Conservation (phyloP, 345 rosid species). For the Linum lewisii region DNA sequence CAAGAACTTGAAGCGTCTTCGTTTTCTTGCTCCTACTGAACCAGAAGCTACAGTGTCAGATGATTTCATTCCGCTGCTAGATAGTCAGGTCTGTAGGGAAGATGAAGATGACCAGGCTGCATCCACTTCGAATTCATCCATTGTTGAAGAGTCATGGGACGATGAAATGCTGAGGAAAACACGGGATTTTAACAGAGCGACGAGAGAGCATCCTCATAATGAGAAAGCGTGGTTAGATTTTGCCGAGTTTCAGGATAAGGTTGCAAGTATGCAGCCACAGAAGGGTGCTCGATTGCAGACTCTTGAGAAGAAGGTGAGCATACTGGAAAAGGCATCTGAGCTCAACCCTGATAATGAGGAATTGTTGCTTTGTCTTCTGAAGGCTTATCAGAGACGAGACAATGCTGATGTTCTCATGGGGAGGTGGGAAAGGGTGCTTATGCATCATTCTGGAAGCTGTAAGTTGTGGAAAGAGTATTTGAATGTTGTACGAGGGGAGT, state of each 20-base stretch:
- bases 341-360: conserved; percentile 86
- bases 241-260: conserved; percentile 73
- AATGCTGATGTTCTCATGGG: conserved; percentile 55
- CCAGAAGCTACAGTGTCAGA: conserved; percentile 21
- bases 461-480: conserved; percentile 86
- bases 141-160: conserved; percentile 85
- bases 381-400: conserved; percentile 76
- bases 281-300: conserved; percentile 84
- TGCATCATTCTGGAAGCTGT: conserved; percentile 60
- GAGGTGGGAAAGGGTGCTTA: conserved; percentile 78
- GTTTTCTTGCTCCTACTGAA: conserved; percentile 30
- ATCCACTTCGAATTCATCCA: conserved; percentile 11
- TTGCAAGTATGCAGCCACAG: conserved; percentile 61
- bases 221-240: conserved; percentile 79
- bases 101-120: conserved; percentile 20
- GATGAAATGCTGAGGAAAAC: conserved; percentile 77
- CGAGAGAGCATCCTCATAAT: conserved; percentile 73
- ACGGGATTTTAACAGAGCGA: conserved; percentile 59
- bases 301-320: conserved; percentile 88
- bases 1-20: conserved; percentile 50
- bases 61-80: conserved; percentile 58
- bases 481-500: conserved; percentile 66
- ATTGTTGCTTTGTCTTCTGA: conserved; percentile 63
- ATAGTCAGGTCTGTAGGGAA: conserved; percentile 23
- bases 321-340: conserved; percentile 83